Evolutionary conservation across 2,329 filamentous ascomycete species (phyloP).

Genomic region (Didymella exigua): DNA sequence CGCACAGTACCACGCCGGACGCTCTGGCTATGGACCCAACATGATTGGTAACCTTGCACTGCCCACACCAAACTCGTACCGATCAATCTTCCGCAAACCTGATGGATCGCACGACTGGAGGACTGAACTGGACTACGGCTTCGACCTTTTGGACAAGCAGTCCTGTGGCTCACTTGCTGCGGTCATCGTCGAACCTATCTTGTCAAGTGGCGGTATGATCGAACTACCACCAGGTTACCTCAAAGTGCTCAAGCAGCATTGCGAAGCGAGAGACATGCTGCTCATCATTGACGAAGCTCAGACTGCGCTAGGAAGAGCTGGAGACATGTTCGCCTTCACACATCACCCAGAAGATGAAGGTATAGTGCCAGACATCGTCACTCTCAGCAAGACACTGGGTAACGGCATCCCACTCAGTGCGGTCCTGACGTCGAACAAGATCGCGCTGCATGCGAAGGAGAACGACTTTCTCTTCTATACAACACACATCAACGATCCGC

Average conservation of each 20-base stretch:
- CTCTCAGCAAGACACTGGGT: slow-evolving; percentile 66
- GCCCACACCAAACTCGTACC: slow-evolving; percentile 65
- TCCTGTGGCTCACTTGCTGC: slow-evolving; percentile 67
- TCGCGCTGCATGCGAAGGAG: slow-evolving; percentile 57
- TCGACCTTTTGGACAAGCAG: slow-evolving; percentile 64
- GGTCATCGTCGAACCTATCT: slow-evolving; percentile 66
- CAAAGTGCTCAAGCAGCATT: slow-evolving; percentile 57
- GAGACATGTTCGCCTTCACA: slow-evolving; percentile 54
- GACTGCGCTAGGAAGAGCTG: slow-evolving; percentile 44
- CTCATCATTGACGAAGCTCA: slow-evolving; percentile 48
- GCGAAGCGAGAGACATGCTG: slow-evolving; percentile 41
- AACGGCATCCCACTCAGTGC: slow-evolving; percentile 65
- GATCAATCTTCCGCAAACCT: slow-evolving; percentile 63
- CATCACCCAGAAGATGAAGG: slow-evolving; percentile 36
- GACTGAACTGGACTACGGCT: slow-evolving; percentile 69
- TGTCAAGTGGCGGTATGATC: slow-evolving; percentile 65
- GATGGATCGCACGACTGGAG: slow-evolving; percentile 70
- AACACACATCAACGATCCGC: slow-evolving; percentile 67
- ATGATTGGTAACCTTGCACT: slow-evolving; percentile 64
- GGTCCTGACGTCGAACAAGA: slow-evolving; percentile 61
- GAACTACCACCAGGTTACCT: slow-evolving; percentile 65
- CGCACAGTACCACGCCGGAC: slow-evolving; percentile 61
- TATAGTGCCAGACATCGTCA: slow-evolving; percentile 60
- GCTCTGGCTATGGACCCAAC: slow-evolving; percentile 53
- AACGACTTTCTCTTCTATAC: slow-evolving; percentile 63